Percentiles rank a stretch among this genome's conserved stretches.
Evolutionary conservation across 768 basidiomycete species (phyloP).

Genomic region (Saitozyma sp.): DNA sequence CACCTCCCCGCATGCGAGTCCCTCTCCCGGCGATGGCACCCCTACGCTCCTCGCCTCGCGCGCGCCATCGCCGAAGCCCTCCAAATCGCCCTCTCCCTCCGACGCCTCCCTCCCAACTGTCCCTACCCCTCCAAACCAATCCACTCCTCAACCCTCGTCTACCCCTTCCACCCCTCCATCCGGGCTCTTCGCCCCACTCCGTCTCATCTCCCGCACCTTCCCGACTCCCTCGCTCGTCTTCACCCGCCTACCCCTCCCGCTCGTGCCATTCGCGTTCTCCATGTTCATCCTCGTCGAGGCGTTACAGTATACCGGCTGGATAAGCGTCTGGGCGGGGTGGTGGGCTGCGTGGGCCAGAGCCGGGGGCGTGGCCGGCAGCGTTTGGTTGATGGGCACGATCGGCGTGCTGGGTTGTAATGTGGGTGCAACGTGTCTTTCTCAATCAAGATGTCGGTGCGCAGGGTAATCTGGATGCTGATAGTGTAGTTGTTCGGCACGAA

Average conservation of each 20-base stretch:
- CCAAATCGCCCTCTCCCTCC: background rate
- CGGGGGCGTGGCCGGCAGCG: constrained; percentile 58
- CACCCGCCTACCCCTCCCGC: constrained; percentile 68
- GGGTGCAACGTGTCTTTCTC: constrained; percentile 18
- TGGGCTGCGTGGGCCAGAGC: constrained; percentile 58
- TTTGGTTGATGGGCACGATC: constrained; percentile 70
- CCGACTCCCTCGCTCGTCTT: constrained; percentile 64
- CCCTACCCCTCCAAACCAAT: too few relatives aligned
- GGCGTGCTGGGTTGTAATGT: constrained; percentile 74
- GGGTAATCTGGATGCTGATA: too few relatives aligned
- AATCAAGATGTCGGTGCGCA: background rate
- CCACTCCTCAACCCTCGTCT: background rate
- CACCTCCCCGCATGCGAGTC: too few relatives aligned
- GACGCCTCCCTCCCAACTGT: too few relatives aligned
- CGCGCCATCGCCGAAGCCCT: too few relatives aligned
- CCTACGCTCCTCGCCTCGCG: too few relatives aligned
- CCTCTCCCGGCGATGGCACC: too few relatives aligned
- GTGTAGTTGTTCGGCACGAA: constrained; percentile 71
- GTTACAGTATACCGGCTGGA: constrained; percentile 81
- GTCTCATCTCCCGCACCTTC: constrained; percentile 54
- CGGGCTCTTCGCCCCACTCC: constrained; percentile 1
- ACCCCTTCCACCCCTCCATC: constrained; percentile 3
- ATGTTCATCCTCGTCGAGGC: constrained; percentile 93
- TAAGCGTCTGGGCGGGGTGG: constrained; percentile 75
- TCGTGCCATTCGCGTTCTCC: constrained; percentile 87